Conservation (phyloP, 129 eudicot genomes). For the Dittrichia graveolens region DNA sequence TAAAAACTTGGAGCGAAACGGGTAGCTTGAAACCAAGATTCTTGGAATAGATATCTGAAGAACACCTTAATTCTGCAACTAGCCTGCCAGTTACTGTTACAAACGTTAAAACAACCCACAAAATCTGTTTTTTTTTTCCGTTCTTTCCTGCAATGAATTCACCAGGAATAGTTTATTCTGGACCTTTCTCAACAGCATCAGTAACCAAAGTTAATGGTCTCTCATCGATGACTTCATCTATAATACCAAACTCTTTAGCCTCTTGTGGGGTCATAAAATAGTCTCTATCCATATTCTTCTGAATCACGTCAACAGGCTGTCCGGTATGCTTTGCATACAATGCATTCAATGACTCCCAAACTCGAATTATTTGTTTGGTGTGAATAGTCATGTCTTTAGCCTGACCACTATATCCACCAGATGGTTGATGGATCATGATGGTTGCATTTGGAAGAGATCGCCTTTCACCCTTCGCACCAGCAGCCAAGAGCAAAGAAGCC, state of each 20-base stretch:
- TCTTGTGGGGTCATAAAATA: slow-evolving; percentile 88
- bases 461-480: slow-evolving; percentile 94
- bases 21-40: slow-evolving; percentile 6
- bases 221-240: slow-evolving; percentile 84
- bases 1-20: slow-evolving; percentile 11
- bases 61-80: slow-evolving; percentile 21
- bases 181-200: slow-evolving; percentile 69
- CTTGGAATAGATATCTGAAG: not conserved
- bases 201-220: slow-evolving; percentile 79
- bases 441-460: slow-evolving; percentile 86
- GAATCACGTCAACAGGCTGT: slow-evolving; percentile 59
- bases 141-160: not conserved
- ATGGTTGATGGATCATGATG: slow-evolving; percentile 90
- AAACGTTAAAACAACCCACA: slow-evolving; percentile 3
- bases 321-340: slow-evolving; percentile 85
- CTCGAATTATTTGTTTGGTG: slow-evolving; percentile 73
- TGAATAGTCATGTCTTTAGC: slow-evolving; percentile 85
- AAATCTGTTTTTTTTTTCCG: slow-evolving; percentile 1
- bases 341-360: slow-evolving; percentile 74
- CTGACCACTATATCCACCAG: slow-evolving; percentile 92
- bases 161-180: slow-evolving; percentile 33
- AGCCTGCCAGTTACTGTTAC: slow-evolving; percentile 6
- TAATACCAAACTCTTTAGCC: slow-evolving; percentile 88
- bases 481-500: slow-evolving; percentile 88
- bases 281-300: slow-evolving; percentile 88